Evolutionary conservation across 2,329 filamentous ascomycete genomes (phyloP).

Genomic region (Huntiella omanensis): DNA sequence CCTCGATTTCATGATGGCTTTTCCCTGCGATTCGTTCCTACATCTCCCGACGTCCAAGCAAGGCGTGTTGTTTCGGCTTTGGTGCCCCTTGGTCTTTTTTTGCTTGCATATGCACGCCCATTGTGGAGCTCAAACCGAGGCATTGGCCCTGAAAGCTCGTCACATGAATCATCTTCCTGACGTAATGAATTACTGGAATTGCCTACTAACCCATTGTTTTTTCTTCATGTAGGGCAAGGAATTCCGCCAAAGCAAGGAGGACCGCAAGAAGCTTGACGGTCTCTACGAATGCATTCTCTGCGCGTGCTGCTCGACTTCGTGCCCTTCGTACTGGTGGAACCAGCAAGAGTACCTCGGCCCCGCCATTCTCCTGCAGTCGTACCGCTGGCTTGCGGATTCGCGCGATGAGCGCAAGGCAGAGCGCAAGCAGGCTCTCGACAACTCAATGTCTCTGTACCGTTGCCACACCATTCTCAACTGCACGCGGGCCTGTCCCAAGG

Average conservation of each 20-base stretch:
- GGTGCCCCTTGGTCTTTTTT: not conserved
- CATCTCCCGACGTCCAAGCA: not conserved
- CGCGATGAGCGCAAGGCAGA: constrained; percentile 77
- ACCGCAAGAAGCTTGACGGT: constrained; percentile 91
- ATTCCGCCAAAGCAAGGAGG: constrained; percentile 74
- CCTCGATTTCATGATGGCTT: not conserved
- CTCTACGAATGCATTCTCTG: constrained; percentile 99
- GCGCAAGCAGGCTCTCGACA: constrained; percentile 83
- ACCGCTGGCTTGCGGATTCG: constrained; percentile 91
- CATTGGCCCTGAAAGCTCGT: not conserved
- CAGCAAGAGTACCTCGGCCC: constrained; percentile 95
- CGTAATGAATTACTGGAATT: not conserved
- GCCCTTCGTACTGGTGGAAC: constrained; percentile 99
- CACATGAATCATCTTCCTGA: not conserved
- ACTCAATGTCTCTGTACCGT: constrained; percentile 96
- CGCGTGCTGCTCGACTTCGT: constrained; percentile 96
- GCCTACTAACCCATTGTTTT: not conserved
- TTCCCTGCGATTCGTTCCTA: not conserved
- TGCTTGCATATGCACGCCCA: not conserved
- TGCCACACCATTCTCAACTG: constrained; percentile 99
- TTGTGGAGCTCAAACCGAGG: not conserved
- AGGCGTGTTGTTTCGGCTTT: not conserved
- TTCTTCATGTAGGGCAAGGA: constrained; percentile 53
- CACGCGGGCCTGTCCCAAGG: constrained; percentile 95
- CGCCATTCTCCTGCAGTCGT: constrained; percentile 89